A percentile compares a stretch with the other conserved stretches of the same genome.
Conservation (phyloP, 805 yeast species). For the Allodekkera sacchari region DNA sequence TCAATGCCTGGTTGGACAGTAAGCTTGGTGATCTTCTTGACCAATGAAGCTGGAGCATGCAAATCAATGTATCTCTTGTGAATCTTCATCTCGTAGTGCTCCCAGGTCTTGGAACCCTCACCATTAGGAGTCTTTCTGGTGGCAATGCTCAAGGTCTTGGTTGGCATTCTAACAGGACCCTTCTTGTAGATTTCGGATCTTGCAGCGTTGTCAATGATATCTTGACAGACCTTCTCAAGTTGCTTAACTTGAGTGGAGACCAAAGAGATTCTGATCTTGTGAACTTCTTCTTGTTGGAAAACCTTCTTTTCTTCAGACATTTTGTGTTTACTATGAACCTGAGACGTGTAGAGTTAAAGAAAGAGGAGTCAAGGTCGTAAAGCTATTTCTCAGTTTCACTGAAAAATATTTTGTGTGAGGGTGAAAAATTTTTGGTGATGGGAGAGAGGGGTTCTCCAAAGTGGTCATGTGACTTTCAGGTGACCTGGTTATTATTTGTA, state of each 20-base stretch:
- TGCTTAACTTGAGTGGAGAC: constrained; percentile 98
- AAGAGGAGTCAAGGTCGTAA: not conserved
- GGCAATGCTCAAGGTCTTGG: constrained; percentile 94
- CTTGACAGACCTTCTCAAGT: constrained; percentile 91
- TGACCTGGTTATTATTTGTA: too few species aligned
- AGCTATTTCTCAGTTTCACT: too few species aligned
- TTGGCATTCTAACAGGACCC: constrained; percentile 99
- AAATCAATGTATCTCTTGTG: constrained; percentile 99
- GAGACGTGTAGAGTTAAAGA: constrained; percentile 34
- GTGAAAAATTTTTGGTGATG: too few species aligned
- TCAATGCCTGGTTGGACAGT: constrained; percentile 99
- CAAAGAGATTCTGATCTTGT: constrained; percentile 98
- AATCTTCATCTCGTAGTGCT: constrained; percentile 98
- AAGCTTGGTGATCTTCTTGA: constrained; percentile 95
- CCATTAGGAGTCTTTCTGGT: constrained; percentile 99
- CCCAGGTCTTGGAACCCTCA: constrained; percentile 99
- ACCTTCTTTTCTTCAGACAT: constrained; percentile 89
- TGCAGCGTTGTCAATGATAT: constrained; percentile 83
- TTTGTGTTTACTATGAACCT: constrained; percentile 15
- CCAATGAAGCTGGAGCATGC: constrained; percentile 90
- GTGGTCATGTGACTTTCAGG: too few species aligned
- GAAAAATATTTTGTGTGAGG: not conserved
- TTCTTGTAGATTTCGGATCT: constrained; percentile 78
- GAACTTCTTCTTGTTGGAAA: constrained; percentile 74
- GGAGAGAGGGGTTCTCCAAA: too few species aligned